Base-by-base conservation (phyloP, 768 basidiomycete species). In the Leccinum uliginosum region DNA sequence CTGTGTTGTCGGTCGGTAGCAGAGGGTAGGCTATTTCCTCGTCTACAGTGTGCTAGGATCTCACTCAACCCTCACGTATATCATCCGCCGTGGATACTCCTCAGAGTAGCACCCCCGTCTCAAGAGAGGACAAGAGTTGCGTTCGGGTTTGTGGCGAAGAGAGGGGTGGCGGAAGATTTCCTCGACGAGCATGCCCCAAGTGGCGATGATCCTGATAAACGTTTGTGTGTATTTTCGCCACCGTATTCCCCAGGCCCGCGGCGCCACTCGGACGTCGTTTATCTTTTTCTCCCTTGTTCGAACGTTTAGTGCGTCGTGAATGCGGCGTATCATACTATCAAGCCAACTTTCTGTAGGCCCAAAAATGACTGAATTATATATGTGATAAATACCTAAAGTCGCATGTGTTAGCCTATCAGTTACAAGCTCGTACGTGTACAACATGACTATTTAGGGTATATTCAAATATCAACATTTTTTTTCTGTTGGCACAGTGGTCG, bases 1-100 rank as follows among this genome's bases (percentile, higher is more conserved):
- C 66, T 74, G 90, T 98, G 17, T 72, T 99, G 57, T 93, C 91
- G 1, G 92, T 96, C 38, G 94, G 94, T 61, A 96, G 93, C 68
- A 80, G 91, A 80, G 91, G 91, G 89, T 93, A 69, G 21, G 87
- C 74, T 23, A 45, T 23, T 24, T 52, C 54, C 21, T 15, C 12
- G 17, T 30, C 4, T 49, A 10, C 4, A 19, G 23, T 21, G 9
- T 54, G 10, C 6, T 10, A 17, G 26, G 0, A 11, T 12, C 10
- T 45, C 46, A 65, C 56, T 66, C 23, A 58, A 50, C n/a, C 12
- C 19, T 89, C 89, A 23, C 80, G 88, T 56, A 90, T 92, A 66
- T 79, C 82, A 3, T 80, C 86, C 11, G 75, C 81, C 8, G 72
- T 77, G 35, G 71, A 73, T 35, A 84, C 49, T 19, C 49, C 49